A percentile compares a stretch with the other conserved stretches of the same genome.
Evolutionary conservation across 768 basidiomycete genomes (phyloP).

Genomic region (Pleurotus eryngii): DNA sequence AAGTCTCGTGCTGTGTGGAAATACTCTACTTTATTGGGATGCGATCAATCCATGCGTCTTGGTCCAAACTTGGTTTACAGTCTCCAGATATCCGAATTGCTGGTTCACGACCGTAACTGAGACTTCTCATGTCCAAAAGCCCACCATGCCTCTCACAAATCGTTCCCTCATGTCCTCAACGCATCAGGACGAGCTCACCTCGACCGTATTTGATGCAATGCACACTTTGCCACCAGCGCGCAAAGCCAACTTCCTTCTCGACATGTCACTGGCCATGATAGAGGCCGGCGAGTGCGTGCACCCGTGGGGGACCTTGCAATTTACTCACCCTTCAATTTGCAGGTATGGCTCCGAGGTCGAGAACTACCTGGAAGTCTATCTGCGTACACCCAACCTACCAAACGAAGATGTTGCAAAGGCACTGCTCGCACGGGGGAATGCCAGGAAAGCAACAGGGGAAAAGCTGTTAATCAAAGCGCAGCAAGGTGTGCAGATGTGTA

Average conservation of each 20-base stretch:
- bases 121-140: not conserved
- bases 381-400: conserved; percentile 56
- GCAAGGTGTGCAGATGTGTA: conserved; percentile 38
- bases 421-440: conserved; percentile 55
- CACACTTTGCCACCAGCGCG: conserved; percentile 38
- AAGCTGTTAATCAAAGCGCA: conserved; percentile 53
- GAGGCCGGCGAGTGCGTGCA: conserved; percentile 44
- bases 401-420: conserved; percentile 50
- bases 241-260: conserved; percentile 50
- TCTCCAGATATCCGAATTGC: not conserved
- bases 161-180: conserved; percentile 12
- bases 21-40: too few relatives aligned
- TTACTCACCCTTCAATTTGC: conserved; percentile 6
- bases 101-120: not conserved
- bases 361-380: conserved; percentile 62
- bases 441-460: conserved; percentile 54
- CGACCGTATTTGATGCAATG: conserved; percentile 46
- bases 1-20: too few relatives aligned
- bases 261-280: conserved; percentile 46
- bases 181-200: conserved; percentile 48
- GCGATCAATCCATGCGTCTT: too few relatives aligned
- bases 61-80: too few relatives aligned
- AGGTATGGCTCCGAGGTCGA: conserved; percentile 67
- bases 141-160: conserved; percentile 4
- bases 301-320: not conserved